A percentile compares a stretch with the other conserved stretches of the same genome.
These are phyloP conservation scores for Talaromyces atroroseus DNA, from an alignment of 2,329 filamentous ascomycete genomes.

Conservation along the genomic window DNA sequence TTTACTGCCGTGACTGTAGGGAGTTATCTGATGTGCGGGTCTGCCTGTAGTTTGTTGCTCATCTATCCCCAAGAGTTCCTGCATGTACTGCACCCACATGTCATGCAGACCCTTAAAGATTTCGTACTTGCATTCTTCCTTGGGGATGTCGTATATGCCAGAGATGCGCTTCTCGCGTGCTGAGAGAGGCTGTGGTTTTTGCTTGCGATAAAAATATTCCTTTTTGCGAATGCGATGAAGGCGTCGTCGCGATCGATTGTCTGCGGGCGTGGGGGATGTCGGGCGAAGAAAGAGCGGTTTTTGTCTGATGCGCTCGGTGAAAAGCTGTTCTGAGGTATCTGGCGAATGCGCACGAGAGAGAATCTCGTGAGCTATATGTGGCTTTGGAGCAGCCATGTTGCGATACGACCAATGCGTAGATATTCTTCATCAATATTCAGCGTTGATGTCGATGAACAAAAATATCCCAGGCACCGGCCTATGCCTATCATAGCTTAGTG, in stretches of 20 bases:
- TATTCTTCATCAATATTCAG: neutral
- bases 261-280: conserved; percentile 59
- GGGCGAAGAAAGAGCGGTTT: conserved; percentile 75
- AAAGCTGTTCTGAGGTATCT: conserved; percentile 64
- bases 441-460: neutral
- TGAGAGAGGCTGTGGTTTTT: conserved; percentile 65
- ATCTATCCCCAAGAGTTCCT: conserved; percentile 67
- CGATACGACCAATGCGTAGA: neutral
- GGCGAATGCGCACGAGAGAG: conserved; percentile 75
- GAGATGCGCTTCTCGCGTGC: conserved; percentile 70
- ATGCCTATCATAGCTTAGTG: neutral
- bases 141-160: conserved; percentile 68
- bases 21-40: conserved; percentile 47
- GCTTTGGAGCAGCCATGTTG: conserved; percentile 18
- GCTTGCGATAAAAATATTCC: conserved; percentile 41
- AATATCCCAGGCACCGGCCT: neutral
- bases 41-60: conserved; percentile 15
- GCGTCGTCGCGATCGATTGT: conserved; percentile 51
- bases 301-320: conserved; percentile 74
- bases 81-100: conserved; percentile 81
- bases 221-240: conserved; percentile 44
- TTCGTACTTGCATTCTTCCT: conserved; percentile 62
- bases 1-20: conserved; percentile 50
- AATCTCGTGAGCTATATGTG: conserved; percentile 55
- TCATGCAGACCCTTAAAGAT: conserved; percentile 71